Evolutionary conservation across 176 grass and related monocot genomes (phyloP), one percentile per base, ranked within the genome.

Genomic region (Miscanthus lutarioriparius): DNA sequence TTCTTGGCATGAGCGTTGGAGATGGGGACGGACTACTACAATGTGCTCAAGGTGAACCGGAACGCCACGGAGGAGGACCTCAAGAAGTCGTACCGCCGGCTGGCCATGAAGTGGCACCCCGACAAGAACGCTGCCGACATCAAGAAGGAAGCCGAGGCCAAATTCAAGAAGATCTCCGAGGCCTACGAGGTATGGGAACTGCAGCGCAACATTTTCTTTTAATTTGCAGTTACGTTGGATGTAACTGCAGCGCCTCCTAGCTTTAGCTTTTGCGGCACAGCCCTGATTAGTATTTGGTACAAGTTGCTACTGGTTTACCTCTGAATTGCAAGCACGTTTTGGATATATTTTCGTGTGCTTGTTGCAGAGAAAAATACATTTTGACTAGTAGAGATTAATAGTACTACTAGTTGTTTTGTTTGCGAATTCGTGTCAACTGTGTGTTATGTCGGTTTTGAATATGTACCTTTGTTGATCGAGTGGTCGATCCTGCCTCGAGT

Each of bases 21-120:
- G 78, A 97, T 92, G 94, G 94, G 94, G 70, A 64, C 77, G 82
- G 94, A 94, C 82, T 97, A 97, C 85, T 97, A 97, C 89, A 97
- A 90, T 72, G 86, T 97, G 80, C 90, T 97, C 65, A 97, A 92
- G 89, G 91, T 97, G 59, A 89, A 92, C 78, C 89, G 94, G 69
- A 82, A 83, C 84, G 94, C 89, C 23, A 97, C 89, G 61, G 91
- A 94, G 82, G 94, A 97, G 3, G 89, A 90, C 79, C 91, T 97
- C 58, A 97, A 97, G 87, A 97, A 94, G 75, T 76, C 94, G 33
- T 97, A 97, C 70, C 83, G 89, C 66, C 78, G 91, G 83, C 47
- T 97, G 65, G 94, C 89, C 19, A 97, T 97, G 94, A 91, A 84
- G 75, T 97, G 91, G 91, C 94, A 97, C 78, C 94, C 91, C 14